Conservation (phyloP, 345 rosid species). For the Dipteronia dyeriana region DNA sequence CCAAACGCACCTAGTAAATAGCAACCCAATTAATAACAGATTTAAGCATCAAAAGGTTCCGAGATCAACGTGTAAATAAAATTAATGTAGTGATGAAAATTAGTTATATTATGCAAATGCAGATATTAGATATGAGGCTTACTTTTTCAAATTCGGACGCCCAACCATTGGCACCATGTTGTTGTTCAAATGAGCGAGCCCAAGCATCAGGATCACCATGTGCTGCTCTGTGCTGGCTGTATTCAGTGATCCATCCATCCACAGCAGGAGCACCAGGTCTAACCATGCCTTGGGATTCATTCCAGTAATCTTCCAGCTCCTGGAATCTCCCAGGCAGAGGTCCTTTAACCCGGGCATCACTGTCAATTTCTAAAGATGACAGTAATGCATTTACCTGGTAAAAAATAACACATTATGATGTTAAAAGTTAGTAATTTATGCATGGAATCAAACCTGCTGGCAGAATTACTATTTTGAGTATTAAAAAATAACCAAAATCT, state of each 20-base stretch:
- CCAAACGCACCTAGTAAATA: neutral
- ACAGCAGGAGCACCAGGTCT: slow-evolving; percentile 61
- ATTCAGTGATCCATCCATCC: slow-evolving; percentile 83
- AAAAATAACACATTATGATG: slow-evolving; percentile 16
- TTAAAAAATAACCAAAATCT: neutral
- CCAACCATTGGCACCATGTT: slow-evolving; percentile 93
- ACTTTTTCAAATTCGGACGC: slow-evolving; percentile 98
- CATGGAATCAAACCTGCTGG: neutral
- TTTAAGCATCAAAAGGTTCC: neutral
- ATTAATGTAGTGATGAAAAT: neutral
- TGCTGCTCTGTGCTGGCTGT: slow-evolving; percentile 54
- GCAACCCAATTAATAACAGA: neutral
- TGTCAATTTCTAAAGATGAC: slow-evolving; percentile 89
- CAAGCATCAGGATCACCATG: slow-evolving; percentile 72
- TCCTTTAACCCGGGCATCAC: slow-evolving; percentile 64
- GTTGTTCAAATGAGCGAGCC: slow-evolving; percentile 89
- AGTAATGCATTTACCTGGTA: slow-evolving; percentile 83
- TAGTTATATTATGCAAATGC: neutral
- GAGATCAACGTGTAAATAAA: neutral
- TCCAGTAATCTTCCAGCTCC: slow-evolving; percentile 95
- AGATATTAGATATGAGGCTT: slow-evolving; percentile 12
- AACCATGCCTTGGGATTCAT: slow-evolving; percentile 83
- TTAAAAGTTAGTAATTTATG: neutral
- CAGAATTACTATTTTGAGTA: neutral
- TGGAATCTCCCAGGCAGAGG: slow-evolving; percentile 72